Evolutionary conservation across 2,329 filamentous ascomycete species (phyloP), one percentile per base, ranked within the genome.

Genomic region (Dendrostoma leiphaemia): DNA sequence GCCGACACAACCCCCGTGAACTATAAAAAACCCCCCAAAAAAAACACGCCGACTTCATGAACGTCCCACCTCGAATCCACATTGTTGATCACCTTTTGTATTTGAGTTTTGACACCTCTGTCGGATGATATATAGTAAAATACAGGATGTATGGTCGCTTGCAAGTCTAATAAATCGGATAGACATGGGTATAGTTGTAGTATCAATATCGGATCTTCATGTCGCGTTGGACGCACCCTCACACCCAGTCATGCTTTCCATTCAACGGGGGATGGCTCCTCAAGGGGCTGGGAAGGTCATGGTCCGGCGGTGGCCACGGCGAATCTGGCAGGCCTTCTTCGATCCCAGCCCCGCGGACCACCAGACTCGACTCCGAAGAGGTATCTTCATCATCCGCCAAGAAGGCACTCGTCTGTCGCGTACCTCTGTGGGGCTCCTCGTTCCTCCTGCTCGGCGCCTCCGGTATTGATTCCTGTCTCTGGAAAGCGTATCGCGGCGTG

Each of bases 221-320:
- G n/a, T n/a, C n/a, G n/a, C n/a, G n/a, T n/a, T n/a, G n/a, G n/a
- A n/a, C n/a, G n/a, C n/a, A n/a, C n/a, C n/a, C 15, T 57, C 26
- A 57, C 13, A 57, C 26, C 54, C 54, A 57, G 2, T 50, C 32
- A 6, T 29, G 44, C 23, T 21, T 50, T 8, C 46, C 47, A 4
- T 50, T 47, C 17, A 54, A 3, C 3, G 55, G 51, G 7, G 55
- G 55, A 12, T 57, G 43, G 15, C 48, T 57, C n/a, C 43, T 26
- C 35, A 57, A 24, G 4, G 55, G 55, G 29, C 55, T 57, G 12
- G 44, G 48, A 37, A 41, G n/a, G 21, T 35, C 37, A 9, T 34
- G 21, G 0, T 13, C 23, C 6, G 51, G 37, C 23, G 10, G 23
- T 8, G 48, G 12, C 37, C 37, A 17, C 15, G 38, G 23, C 17